These are phyloP conservation scores for Rhododendron simsii DNA, from an alignment of 148 eudicot species.

Conservation along the genomic window DNA sequence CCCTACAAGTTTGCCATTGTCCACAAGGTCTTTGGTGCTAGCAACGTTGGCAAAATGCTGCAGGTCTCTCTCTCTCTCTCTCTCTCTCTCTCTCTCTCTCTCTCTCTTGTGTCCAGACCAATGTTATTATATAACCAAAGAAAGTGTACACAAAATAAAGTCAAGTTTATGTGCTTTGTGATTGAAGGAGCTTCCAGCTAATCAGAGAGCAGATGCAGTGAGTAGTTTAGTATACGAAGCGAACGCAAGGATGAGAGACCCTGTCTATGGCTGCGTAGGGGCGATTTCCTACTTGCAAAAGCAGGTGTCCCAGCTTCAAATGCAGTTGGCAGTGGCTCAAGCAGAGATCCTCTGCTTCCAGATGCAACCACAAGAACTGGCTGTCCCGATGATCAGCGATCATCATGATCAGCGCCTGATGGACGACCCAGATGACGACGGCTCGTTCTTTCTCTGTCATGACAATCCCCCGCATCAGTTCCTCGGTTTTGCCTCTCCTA, in stretches of 20 bases:
- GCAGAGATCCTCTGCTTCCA: constrained; percentile 22
- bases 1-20: constrained; percentile 19
- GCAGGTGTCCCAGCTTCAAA: constrained; percentile 22
- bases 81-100: not conserved
- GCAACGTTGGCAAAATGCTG: constrained; percentile 22
- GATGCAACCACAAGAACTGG: constrained; percentile 8
- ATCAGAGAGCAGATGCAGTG: constrained; percentile 29
- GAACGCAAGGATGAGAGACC: constrained; percentile 28
- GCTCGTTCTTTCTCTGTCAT: not conserved
- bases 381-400: not conserved
- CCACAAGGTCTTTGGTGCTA: constrained; percentile 30
- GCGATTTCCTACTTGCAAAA: constrained; percentile 26
- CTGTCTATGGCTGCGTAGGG: constrained; percentile 33
- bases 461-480: not conserved
- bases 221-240: constrained; percentile 32
- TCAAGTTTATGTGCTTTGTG: not conserved
- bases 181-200: constrained; percentile 23
- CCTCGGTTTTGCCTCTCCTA: constrained; percentile 3
- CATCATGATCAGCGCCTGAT: not conserved
- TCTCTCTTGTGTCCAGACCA: not conserved
- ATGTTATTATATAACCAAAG: too few relatives aligned
- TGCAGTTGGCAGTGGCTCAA: constrained; percentile 26
- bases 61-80: constrained; percentile 15
- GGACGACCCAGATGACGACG: not conserved
- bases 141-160: too few relatives aligned